Percentiles rank a stretch among this genome's conserved stretches.
Evolutionary conservation across 352 stramenopile genomes (phyloP).

Genomic region (Globisporangium carolinianum): DNA sequence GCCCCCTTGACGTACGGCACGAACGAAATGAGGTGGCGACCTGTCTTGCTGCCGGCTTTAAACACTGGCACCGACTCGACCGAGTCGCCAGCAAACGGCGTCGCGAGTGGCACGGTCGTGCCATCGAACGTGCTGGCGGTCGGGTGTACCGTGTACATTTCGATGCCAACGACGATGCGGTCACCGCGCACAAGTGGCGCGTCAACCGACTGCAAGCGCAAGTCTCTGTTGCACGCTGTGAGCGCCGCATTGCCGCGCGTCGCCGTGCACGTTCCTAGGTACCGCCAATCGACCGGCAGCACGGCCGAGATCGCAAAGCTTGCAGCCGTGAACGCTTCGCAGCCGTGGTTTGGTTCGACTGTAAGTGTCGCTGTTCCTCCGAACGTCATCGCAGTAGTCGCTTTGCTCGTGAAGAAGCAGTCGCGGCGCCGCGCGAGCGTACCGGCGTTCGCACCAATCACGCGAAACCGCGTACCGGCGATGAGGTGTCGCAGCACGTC

Average conservation of each 20-base stretch:
- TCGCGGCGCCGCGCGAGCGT: slow-evolving; percentile 41
- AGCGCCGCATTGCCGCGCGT: slow-evolving; percentile 18
- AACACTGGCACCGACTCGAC: slow-evolving; percentile 60
- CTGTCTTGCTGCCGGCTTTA: slow-evolving; percentile 51
- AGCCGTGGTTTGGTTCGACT: slow-evolving; percentile 48
- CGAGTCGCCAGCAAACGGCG: slow-evolving; percentile 48
- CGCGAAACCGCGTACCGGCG: slow-evolving; percentile 47
- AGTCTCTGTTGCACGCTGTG: slow-evolving; percentile 37
- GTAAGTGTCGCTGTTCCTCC: slow-evolving; percentile 22
- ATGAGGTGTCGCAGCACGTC: slow-evolving; percentile 57
- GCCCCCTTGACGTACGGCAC: slow-evolving; percentile 85
- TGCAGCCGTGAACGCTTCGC: slow-evolving; percentile 33
- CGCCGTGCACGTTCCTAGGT: slow-evolving; percentile 60
- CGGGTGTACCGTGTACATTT: slow-evolving; percentile 58
- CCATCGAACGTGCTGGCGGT: slow-evolving; percentile 47
- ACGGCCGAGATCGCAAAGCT: slow-evolving; percentile 50
- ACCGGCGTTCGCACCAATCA: slow-evolving; percentile 52
- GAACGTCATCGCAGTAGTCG: slow-evolving; percentile 27
- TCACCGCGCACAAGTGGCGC: slow-evolving; percentile 68
- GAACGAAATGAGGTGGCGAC: slow-evolving; percentile 82
- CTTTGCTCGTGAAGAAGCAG: slow-evolving; percentile 63
- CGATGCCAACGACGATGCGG: slow-evolving; percentile 66
- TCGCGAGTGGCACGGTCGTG: slow-evolving; percentile 60
- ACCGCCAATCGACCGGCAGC: slow-evolving; percentile 49
- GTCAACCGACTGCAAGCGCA: slow-evolving; percentile 21